Percentiles rank a stretch among this genome's conserved stretches.
These are phyloP conservation scores for Gossypium trilobum DNA, from an alignment of 441 rosid genomes.

Conservation along the genomic window DNA sequence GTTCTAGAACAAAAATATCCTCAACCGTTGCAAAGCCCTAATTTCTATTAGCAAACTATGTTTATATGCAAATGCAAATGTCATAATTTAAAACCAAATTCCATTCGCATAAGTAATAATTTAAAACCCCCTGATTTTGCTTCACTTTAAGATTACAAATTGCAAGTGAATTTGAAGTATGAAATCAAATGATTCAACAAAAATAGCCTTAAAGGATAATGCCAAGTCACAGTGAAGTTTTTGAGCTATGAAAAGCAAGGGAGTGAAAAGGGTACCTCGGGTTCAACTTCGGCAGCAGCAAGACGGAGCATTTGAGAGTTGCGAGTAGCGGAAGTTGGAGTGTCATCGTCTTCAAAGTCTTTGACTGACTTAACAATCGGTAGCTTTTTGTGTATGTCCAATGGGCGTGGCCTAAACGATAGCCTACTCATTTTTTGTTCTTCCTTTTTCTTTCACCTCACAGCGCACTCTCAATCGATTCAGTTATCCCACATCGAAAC, in stretches of 20 bases:
- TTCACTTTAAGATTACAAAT: not conserved
- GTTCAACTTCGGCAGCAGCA: conserved; percentile 36
- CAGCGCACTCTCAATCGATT: not conserved
- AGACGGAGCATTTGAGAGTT: conserved; percentile 64
- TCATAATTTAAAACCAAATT: not conserved
- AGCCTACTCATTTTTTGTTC: conserved; percentile 56
- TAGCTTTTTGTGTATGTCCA: conserved; percentile 85
- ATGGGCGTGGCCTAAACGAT: conserved; percentile 79
- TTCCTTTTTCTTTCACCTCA: not conserved
- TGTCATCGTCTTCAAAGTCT: conserved; percentile 88
- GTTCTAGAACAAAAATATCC: not conserved
- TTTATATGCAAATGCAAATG: not conserved
- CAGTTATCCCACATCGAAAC: not conserved
- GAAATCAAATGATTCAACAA: not conserved
- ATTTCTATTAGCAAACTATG: not conserved
- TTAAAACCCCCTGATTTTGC: not conserved
- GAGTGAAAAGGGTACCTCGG: conserved; percentile 38
- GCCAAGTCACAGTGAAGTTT: no score
- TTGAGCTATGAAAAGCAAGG: not conserved
- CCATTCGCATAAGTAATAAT: not conserved
- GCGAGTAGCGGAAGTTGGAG: conserved; percentile 58
- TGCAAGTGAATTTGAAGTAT: not conserved
- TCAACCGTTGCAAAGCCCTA: not conserved
- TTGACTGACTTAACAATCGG: conserved; percentile 77
- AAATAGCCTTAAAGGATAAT: no score